Evolutionary conservation across 306 rosid species (phyloP), one percentile per base, ranked within the genome.

Genomic region (Sophora flavescens): DNA sequence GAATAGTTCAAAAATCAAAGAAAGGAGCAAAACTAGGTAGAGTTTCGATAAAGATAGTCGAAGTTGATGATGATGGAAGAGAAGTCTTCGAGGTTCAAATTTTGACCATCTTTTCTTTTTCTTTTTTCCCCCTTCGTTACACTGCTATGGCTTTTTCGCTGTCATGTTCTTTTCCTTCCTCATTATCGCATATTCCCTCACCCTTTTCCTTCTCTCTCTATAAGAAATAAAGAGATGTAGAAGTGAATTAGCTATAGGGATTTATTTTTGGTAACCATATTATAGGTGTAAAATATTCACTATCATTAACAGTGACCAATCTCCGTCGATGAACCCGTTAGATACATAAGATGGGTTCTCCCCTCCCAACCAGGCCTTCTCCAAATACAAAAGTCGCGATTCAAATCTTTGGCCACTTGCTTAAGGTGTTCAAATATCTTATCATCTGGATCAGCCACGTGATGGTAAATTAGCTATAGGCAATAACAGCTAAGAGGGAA

Each of bases 31-130:
- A 67, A 84, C 77, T 54, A 66, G 93, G 87, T 88, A 82, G 93
- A 85, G 94, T 94, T 94, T 90, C 97, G 96, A 94, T 94, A 94
- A 94, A 94, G 98, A 87, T 84, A 87, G 94, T 88, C 87, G 96
- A 88, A 86, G 96, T 81, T 88, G 93, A 87, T 91, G 88, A 88
- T 90, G 90, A 86, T 89, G 91, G 87, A 82, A 87, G 91, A 90
- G 87, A 88, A 89, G 91, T 86, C 88, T 91, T 93, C 96, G 93
- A 89, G 93, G 90, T 86, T 88, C 86, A 88, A 87, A 84, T 90
- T 81, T 94, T 91, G 98, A 94, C 97, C 98, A 87, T 87, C 97
- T 90, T 89, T 90, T 82, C 84, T 83, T 85, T 80, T 83, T 81
- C 78, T 84, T 75, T 84, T 83, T 74, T 57, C 66, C 58, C 75